Evolutionary conservation across 2,329 filamentous ascomycete species (phyloP).

Genomic region (Fusarium dlaminii): DNA sequence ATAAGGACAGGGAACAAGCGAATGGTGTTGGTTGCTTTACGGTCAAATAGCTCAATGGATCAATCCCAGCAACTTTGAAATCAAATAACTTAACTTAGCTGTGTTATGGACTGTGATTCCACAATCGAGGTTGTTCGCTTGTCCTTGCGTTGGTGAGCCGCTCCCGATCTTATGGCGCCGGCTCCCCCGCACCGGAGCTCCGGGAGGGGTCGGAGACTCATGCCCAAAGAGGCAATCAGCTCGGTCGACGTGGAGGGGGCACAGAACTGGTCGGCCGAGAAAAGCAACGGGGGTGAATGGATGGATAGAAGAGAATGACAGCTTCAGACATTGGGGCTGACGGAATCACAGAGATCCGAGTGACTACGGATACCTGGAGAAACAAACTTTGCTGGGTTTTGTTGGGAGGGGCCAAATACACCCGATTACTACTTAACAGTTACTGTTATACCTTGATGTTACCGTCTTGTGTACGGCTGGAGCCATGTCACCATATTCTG

Average conservation of each 20-base stretch:
- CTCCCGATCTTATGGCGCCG: conserved; percentile 14
- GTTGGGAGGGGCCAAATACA: neutral
- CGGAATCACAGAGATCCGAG: conserved; percentile 9
- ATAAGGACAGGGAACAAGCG: neutral
- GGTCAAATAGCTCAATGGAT: neutral
- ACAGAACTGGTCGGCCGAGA: neutral
- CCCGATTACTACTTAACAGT: neutral
- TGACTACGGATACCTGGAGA: neutral
- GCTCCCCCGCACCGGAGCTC: conserved; percentile 19
- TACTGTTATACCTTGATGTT: conserved; percentile 10
- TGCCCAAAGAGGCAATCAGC: conserved; percentile 23
- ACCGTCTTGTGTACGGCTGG: neutral
- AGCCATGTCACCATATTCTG: conserved; percentile 9
- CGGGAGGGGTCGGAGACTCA: conserved; percentile 15
- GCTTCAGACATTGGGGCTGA: conserved; percentile 11
- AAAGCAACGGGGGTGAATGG: neutral
- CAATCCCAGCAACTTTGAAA: neutral
- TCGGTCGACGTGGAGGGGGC: conserved; percentile 1
- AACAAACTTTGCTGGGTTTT: neutral
- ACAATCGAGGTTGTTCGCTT: neutral
- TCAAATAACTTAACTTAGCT: neutral
- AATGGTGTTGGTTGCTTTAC: neutral
- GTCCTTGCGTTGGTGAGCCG: conserved; percentile 4
- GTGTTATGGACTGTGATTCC: neutral
- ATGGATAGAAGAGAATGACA: neutral